Evolutionary conservation across 2,329 filamentous ascomycete genomes (phyloP).

Genomic region (Truncatella angustata): DNA sequence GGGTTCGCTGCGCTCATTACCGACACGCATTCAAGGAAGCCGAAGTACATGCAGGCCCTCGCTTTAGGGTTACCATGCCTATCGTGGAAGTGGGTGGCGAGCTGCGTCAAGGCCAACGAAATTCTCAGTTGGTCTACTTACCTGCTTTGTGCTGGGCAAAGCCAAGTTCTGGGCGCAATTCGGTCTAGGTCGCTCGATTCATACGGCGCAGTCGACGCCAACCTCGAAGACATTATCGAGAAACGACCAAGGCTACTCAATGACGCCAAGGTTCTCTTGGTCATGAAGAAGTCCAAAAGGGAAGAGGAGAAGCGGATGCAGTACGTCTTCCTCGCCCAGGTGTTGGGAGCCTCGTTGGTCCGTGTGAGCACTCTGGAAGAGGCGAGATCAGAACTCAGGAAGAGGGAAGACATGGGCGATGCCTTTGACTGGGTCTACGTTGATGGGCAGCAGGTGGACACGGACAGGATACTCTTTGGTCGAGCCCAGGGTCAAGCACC

Average conservation of each 20-base stretch:
- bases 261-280: conserved; percentile 66
- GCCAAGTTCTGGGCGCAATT: conserved; percentile 70
- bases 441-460: conserved; percentile 58
- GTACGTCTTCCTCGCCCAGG: conserved; percentile 78
- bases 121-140: conserved; percentile 78
- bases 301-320: conserved; percentile 63
- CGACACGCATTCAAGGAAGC: conserved; percentile 79
- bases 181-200: conserved; percentile 68
- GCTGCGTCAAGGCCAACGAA: conserved; percentile 61
- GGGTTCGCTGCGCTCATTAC: conserved; percentile 86
- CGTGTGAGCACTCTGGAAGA: conserved; percentile 65
- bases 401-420: conserved; percentile 43
- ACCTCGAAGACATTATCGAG: conserved; percentile 55
- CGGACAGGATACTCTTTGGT: conserved; percentile 48
- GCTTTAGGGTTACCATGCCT: conserved; percentile 87
- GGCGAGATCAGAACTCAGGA: conserved; percentile 57
- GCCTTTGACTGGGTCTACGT: conserved; percentile 78
- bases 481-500: conserved; percentile 14
- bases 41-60: conserved; percentile 93
- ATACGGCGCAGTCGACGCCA: conserved; percentile 58
- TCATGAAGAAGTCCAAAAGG: conserved; percentile 64
- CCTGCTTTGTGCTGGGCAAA: conserved; percentile 81
- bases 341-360: conserved; percentile 70
- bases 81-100: conserved; percentile 74
- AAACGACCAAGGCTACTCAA: conserved; percentile 62